Evolutionary conservation across 371 early-diverging fungal genomes (phyloP), one percentile per base, ranked within the genome.

Genomic region (Apophysomyces trapeziformis): DNA sequence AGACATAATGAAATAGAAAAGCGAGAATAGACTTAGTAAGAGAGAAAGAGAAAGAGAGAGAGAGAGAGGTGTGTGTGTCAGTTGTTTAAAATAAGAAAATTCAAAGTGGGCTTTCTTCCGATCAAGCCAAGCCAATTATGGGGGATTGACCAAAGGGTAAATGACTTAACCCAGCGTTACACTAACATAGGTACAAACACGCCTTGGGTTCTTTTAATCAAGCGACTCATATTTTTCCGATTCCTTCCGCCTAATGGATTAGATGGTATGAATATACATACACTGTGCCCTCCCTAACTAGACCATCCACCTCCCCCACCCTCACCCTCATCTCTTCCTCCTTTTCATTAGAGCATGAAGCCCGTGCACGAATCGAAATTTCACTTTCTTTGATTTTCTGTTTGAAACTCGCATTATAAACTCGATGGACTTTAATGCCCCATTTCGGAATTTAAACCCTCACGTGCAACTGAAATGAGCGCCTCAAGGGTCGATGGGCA

Each of bases 1-100:
- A 44, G 72, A 70, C 65, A 76, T 75, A 26, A 26, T 26, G 32
- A 2, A 26, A 26, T 3, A 3, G 2, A 1, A 26, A 26, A 26
- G 32, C 32, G 32, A 26, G 32, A 26, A 26, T 26, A 26, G 32
- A 26, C 32, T 26, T 26, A 26, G 32, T 32, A 26, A 43, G 32
- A 35, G 12, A 41, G 58, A 59, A 45, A 64, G 26, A 46, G 44
- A 59, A 16, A 41, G 32, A n/a, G 50, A 36, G 58, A 37, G 57
- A 57, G 64, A 45, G 32, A 26, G 32, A 26, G 32, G 57, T 36
- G 57, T 35, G 57, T 26, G 32, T 26, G 32, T 26, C 32, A 26
- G 32, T 26, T 26, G 32, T 26, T 26, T 26, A 41, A 64, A 57
- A 47, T 18, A 37, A 35, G 36, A 59, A 18, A 9, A 32, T 35